Base-by-base conservation (phyloP, 345 rosid genomes). In the Salix dunnii region DNA sequence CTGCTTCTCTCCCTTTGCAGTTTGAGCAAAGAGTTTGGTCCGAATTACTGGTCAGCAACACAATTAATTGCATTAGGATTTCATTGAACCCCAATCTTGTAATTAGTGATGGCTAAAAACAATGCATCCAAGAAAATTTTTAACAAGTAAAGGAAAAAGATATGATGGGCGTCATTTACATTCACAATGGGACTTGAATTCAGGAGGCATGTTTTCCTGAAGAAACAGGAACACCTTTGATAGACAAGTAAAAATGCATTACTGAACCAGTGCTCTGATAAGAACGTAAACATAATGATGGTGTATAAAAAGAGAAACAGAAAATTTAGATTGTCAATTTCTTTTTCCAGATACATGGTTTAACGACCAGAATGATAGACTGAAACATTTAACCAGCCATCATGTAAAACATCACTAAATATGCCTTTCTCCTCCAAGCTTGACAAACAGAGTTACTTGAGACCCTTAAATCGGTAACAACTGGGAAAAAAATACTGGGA, bases 1-100 rank as follows among this genome's bases (percentile, higher is more conserved):
- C 99, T 23, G 98, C 94, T 84, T 96, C 97, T 85, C 99, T 90
- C 80, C 97, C 97, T 78, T 93, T 92, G 90, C 98, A 93, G 80
- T 87, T 88, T 38, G 92, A 74, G 83, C 99, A 93, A 27, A 96
- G 84, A 61, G 96, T 92, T 82, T 77, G 86, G 49, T 88, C 90
- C 27, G 84, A 27, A 69, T 86, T 79, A 78, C 96, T 90, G 89
- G 67, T 74, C 64, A 46, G 51, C 6, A 79, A 36, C 12, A 77
- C n/a, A 46, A 23, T 65, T 61, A 61, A n/a, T 61, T 38, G 38
- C 35, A 40, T 78, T 68, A 80, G 75, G 74, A 23, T 49, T 66
- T 18, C 21, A 38, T 20, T 23, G 3, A 46, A 48, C 7, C 25
- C 49, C 11, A 30, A 18, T 65, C 40, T 14, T 21, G 6, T 18